Base-by-base conservation (phyloP, 169 alveolate genomes). In the Toxoplasma gondii region DNA sequence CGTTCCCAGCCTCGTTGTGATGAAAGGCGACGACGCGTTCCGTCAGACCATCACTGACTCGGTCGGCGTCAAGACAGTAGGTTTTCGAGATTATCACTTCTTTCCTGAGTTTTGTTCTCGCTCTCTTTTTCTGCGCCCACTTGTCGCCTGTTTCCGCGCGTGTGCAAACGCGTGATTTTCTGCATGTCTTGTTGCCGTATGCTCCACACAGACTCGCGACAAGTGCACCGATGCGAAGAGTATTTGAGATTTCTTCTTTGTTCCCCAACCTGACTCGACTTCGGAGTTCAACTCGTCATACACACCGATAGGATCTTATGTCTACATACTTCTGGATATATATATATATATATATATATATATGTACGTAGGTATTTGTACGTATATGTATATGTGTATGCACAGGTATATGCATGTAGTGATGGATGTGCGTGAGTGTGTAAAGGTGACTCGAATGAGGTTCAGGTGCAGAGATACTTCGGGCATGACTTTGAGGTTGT, bases 21-120 rank as follows among this genome's bases (percentile, higher is more conserved):
- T 80, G 91, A 70, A 78, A 53, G 88, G 91, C 74, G 94, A 92
- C 87, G 96, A 94, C 78, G 96, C 93, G 36, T 94, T 91, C 91
- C 92, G 96, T n/a, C 78, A 82, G 58, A 83, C 34, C 70, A 91
- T 94, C 39, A 58, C 88, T 31, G 91, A 86, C 78, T 7, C 58
- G 4, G 88, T 54, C 34, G 94, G 92, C 84, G 88, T 49, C 38
- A 91, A 94, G 64, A 78, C 94, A 43, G 94, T 78, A 67, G 90
- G 86, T 70, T 39, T 41, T 80, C 49, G 27, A 17, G 58, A 12
- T 49, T 49, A 7, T 12, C 12, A 49, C 58, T 49, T 24, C 19
- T 69, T 29, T 69, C 19, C 24, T 69, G 34, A 29, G 5, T 29
- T 69, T 29, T n/a, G 81, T 17, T 29, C 34, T 69, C 10, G 12